These are phyloP conservation scores for Fusarium xyrophilum DNA, from an alignment of 2,329 filamentous ascomycete species.

Conservation along the genomic window DNA sequence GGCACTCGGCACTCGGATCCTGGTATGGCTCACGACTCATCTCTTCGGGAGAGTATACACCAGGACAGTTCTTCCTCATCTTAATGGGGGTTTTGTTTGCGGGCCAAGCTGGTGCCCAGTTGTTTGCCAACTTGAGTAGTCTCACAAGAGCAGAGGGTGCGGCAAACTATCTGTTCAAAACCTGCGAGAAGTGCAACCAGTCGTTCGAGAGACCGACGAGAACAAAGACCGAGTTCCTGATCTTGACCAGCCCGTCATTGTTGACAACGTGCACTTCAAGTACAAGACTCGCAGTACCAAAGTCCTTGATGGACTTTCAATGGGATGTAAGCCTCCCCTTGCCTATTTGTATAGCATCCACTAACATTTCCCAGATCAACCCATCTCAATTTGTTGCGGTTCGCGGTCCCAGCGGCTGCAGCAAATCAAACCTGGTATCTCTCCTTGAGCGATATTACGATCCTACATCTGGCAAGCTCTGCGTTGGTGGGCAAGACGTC, in stretches of 20 bases:
- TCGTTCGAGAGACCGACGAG: constrained; percentile 47
- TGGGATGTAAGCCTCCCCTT: background rate
- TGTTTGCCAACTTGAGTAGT: constrained; percentile 51
- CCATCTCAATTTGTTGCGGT: constrained; percentile 56
- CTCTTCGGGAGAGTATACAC: constrained; percentile 47
- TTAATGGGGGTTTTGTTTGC: constrained; percentile 52
- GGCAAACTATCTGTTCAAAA: constrained; percentile 55
- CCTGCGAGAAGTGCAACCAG: constrained; percentile 46
- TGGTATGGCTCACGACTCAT: constrained; percentile 43
- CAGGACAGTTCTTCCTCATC: constrained; percentile 51
- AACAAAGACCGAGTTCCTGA: constrained; percentile 43
- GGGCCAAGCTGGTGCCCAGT: constrained; percentile 41
- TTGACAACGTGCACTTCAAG: constrained; percentile 14
- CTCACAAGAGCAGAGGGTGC: constrained; percentile 55
- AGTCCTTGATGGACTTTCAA: constrained; percentile 9
- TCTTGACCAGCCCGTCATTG: constrained; percentile 18
- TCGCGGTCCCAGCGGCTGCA: constrained; percentile 64
- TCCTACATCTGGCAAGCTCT: constrained; percentile 43
- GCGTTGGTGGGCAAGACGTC: constrained; percentile 41
- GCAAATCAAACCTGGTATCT: constrained; percentile 65
- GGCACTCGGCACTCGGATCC: constrained; percentile 47
- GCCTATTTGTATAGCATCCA: constrained; percentile 22
- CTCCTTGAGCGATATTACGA: constrained; percentile 56
- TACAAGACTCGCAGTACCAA: constrained; percentile 12
- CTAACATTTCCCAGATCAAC: constrained; percentile 27